Percentiles rank a stretch among this genome's conserved stretches.
Conservation (phyloP, 495 filamentous ascomycete genomes). For the Penicillium coprophilum region DNA sequence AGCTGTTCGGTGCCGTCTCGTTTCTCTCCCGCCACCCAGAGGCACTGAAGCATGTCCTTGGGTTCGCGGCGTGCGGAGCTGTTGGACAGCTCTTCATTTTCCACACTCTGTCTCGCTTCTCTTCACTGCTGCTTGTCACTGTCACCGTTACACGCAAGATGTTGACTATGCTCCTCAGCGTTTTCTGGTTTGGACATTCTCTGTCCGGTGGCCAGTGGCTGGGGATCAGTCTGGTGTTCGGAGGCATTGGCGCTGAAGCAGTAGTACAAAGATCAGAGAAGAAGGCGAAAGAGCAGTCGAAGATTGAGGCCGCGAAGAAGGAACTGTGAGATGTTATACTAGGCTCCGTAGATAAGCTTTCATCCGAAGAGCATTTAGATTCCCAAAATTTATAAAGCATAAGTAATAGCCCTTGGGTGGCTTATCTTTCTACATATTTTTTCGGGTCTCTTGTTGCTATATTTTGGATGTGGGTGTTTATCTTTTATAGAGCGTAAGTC, state of each 20-base stretch:
- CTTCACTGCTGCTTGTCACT: slow-evolving; percentile 86
- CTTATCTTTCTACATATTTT: neutral
- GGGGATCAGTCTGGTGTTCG: slow-evolving; percentile 89
- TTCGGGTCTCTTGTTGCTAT: neutral
- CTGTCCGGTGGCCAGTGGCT: slow-evolving; percentile 85
- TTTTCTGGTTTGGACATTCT: slow-evolving; percentile 89
- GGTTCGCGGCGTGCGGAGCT: slow-evolving; percentile 89
- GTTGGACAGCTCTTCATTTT: slow-evolving; percentile 97
- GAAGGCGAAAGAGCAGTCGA: slow-evolving; percentile 71
- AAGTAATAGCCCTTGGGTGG: neutral
- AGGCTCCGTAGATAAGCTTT: slow-evolving; percentile 11
- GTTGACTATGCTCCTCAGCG: slow-evolving; percentile 96
- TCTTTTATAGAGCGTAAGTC: neutral
- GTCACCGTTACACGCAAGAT: slow-evolving; percentile 98
- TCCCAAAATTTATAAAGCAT: slow-evolving; percentile 2
- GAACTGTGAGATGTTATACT: slow-evolving; percentile 24
- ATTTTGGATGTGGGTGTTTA: neutral
- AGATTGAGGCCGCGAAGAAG: slow-evolving; percentile 51
- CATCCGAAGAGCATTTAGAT: slow-evolving; percentile 1
- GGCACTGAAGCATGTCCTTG: slow-evolving; percentile 80
- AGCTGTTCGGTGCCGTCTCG: slow-evolving; percentile 72
- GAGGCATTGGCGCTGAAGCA: slow-evolving; percentile 89
- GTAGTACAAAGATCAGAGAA: slow-evolving; percentile 81
- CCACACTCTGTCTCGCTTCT: slow-evolving; percentile 90
- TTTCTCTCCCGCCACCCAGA: slow-evolving; percentile 77